Percentiles rank a stretch among this genome's conserved stretches.
phyloP scores from a whole-genome alignment of 257 asterid species.

The Coffea canephora region DNA sequence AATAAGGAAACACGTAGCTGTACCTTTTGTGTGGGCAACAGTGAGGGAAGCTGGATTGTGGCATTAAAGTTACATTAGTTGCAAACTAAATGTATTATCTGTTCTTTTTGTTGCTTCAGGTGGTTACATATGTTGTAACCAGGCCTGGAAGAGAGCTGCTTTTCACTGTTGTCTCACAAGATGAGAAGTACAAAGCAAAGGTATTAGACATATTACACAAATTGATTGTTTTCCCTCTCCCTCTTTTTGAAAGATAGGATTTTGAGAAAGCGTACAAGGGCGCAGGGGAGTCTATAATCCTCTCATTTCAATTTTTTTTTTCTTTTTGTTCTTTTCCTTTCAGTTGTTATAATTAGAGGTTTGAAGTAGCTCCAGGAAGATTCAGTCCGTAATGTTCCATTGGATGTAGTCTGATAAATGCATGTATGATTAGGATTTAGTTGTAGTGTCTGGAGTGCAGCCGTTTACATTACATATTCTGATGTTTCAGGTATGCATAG shows the following conservation, averaged over 20 bases:
- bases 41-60: background rate
- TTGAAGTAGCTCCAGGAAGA: background rate
- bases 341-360: too few species aligned
- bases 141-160: slow-evolving; percentile 97
- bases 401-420: background rate
- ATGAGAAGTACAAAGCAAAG: slow-evolving; percentile 99
- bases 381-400: background rate
- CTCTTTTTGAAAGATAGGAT: too few species aligned
- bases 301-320: too few species aligned
- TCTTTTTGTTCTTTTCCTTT: too few species aligned
- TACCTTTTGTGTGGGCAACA: background rate
- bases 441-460: slow-evolving; percentile 6
- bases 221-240: too few species aligned
- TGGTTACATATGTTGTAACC: slow-evolving; percentile 77
- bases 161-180: slow-evolving; percentile 87
- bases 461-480: slow-evolving; percentile 6
- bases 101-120: slow-evolving; percentile 43
- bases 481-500: slow-evolving; percentile 75
- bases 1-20: background rate
- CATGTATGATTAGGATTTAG: background rate
- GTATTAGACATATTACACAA: slow-evolving; percentile 27
- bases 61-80: background rate
- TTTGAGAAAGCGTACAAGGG: too few species aligned
- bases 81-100: slow-evolving; percentile 1
- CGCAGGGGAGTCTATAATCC: too few species aligned